Conservation (phyloP, 768 basidiomycete species). For the Agrocybe praecox region DNA sequence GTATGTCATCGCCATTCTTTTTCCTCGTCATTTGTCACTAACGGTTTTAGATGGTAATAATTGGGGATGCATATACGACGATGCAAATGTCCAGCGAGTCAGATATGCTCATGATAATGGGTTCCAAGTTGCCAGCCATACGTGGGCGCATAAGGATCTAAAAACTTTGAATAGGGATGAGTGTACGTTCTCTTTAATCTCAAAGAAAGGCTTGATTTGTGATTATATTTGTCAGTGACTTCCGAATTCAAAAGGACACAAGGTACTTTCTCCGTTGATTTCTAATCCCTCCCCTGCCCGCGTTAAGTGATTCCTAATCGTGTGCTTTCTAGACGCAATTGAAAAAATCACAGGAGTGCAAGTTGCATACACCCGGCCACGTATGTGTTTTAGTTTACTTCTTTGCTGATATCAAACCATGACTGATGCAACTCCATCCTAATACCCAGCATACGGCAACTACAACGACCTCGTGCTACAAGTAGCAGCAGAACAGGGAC, state of each 20-base stretch:
- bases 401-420: too few relatives aligned
- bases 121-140: constrained; percentile 37
- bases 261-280: constrained; percentile 16
- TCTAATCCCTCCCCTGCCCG: neutral
- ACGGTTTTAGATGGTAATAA: constrained; percentile 2
- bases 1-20: constrained; percentile 13
- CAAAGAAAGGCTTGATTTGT: too few relatives aligned
- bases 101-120: constrained; percentile 30
- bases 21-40: neutral
- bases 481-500: constrained; percentile 25
- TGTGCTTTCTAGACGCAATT: constrained; percentile 23
- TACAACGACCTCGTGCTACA: constrained; percentile 39
- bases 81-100: constrained; percentile 26
- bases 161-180: constrained; percentile 24
- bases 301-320: neutral
- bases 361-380: constrained; percentile 40
- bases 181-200: neutral
- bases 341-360: constrained; percentile 32
- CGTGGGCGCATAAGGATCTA: constrained; percentile 35
- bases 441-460: constrained; percentile 35
- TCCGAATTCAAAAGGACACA: constrained; percentile 31
- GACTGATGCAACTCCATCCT: neutral
- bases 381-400: constrained; percentile 16
- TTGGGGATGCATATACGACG: constrained; percentile 33
- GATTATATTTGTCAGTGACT: constrained; percentile 22